These are phyloP conservation scores for Penicillium roqueforti DNA, from an alignment of 495 filamentous ascomycete species.

Conservation along the genomic window DNA sequence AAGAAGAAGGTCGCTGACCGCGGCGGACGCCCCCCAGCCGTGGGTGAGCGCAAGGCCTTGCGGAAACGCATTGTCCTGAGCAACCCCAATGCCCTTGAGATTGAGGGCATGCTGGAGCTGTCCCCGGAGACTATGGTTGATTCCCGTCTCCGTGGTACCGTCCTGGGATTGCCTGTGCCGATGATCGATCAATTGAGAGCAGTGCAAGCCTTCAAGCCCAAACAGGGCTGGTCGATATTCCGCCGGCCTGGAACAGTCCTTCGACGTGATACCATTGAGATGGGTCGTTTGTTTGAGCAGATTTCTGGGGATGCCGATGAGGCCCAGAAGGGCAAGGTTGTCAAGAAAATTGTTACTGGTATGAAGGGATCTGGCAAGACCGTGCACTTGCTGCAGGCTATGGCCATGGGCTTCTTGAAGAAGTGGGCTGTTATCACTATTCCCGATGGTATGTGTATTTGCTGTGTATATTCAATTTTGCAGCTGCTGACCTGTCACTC, in stretches of 20 bases:
- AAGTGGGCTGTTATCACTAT: conserved; percentile 86
- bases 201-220: conserved; percentile 84
- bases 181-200: conserved; percentile 75
- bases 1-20: conserved; percentile 38
- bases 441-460: conserved; percentile 68
- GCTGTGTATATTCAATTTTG: conserved; percentile 2
- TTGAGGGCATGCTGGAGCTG: conserved; percentile 60
- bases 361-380: conserved; percentile 76
- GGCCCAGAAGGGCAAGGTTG: conserved; percentile 48
- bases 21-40: conserved; percentile 47
- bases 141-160: conserved; percentile 52
- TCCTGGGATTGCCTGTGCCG: conserved; percentile 64
- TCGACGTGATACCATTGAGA: conserved; percentile 66
- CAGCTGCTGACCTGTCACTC: conserved; percentile 12
- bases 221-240: conserved; percentile 86
- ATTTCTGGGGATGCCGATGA: conserved; percentile 41
- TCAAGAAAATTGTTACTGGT: conserved; percentile 69
- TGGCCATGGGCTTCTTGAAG: conserved; percentile 76
- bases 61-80: conserved; percentile 86
- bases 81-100: conserved; percentile 85
- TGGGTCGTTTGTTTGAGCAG: conserved; percentile 58
- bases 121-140: conserved; percentile 51
- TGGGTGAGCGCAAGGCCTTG: conserved; percentile 80
- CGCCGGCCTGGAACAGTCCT: conserved; percentile 70
- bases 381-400: conserved; percentile 76